Percentiles rank a stretch among this genome's conserved stretches.
phyloP scores from a whole-genome alignment of 164 flowering plant genomes.

The Sedum album region DNA sequence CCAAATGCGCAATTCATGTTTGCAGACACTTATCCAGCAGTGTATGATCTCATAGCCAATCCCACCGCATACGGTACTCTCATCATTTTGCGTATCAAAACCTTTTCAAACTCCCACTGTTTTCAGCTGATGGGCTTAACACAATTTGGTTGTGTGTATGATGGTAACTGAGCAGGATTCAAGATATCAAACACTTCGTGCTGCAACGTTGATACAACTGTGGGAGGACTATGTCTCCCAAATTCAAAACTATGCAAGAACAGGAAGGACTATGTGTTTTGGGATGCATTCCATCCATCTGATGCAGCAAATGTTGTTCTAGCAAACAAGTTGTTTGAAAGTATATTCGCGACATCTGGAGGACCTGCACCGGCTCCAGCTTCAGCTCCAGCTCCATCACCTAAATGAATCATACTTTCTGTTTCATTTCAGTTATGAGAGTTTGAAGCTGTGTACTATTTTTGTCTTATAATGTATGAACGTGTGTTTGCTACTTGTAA shows the following conservation, averaged over 20 bases:
- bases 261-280: conserved; percentile 61
- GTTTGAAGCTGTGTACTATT: neutral
- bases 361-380: conserved; percentile 16
- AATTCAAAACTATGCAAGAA: conserved; percentile 56
- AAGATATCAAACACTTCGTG: conserved; percentile 67
- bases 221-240: conserved; percentile 66
- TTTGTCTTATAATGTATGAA: neutral
- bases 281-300: conserved; percentile 89
- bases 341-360: conserved; percentile 18
- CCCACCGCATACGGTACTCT: conserved; percentile 49
- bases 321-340: conserved; percentile 42
- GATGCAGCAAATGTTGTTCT: conserved; percentile 71
- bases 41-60: conserved; percentile 46
- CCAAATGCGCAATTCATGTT: conserved; percentile 32
- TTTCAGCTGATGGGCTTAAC: neutral
- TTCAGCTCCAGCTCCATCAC: conserved; percentile 21
- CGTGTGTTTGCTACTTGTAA: neutral
- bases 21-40: conserved; percentile 51
- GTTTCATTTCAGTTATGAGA: neutral
- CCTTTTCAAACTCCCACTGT: neutral
- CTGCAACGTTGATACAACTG: conserved; percentile 58
- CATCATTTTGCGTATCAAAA: too few species aligned
- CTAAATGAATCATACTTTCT: neutral
- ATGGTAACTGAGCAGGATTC: conserved; percentile 39
- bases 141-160: neutral